Percentiles rank a stretch among this genome's conserved stretches.
These are phyloP conservation scores for Reutealis trisperma DNA, from an alignment of 345 rosid genomes.

Conservation along the genomic window DNA sequence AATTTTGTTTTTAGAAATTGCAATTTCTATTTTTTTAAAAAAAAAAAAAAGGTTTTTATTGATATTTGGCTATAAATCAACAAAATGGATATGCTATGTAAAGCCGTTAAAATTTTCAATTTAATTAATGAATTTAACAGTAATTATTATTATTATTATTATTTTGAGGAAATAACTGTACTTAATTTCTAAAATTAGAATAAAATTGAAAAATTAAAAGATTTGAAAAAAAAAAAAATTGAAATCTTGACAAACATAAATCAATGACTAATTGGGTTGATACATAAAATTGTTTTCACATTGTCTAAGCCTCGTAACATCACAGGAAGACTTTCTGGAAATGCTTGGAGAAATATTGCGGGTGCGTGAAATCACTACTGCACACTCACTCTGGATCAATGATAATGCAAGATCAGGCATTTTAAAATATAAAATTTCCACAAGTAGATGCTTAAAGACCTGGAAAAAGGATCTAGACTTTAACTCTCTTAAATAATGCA, in stretches of 20 bases:
- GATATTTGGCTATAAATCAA: too few species aligned
- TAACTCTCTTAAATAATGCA: slow-evolving; percentile 22
- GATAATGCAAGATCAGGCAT: slow-evolving; percentile 38
- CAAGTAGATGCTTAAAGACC: not conserved
- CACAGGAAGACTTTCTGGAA: not conserved
- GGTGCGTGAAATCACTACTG: not conserved
- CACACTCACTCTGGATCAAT: slow-evolving; percentile 21
- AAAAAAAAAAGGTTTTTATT: too few species aligned
- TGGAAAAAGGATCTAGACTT: slow-evolving; percentile 33
- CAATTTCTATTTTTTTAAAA: too few species aligned
- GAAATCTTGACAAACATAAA: slow-evolving; percentile 15
- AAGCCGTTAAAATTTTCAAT: too few species aligned
- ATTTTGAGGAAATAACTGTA: too few species aligned
- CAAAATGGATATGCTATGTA: too few species aligned
- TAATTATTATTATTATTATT: too few species aligned
- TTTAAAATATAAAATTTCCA: rapidly evolving
- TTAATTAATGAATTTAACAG: too few species aligned
- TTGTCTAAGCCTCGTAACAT: not conserved
- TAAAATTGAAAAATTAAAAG: too few species aligned
- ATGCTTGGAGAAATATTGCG: not conserved
- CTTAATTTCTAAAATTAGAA: too few species aligned
- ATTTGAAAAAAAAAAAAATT: too few species aligned
- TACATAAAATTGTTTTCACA: slow-evolving; percentile 11
- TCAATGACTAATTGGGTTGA: slow-evolving; percentile 12
- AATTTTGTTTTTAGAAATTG: too few species aligned